These are phyloP conservation scores for Cryphonectria radicalis DNA, from an alignment of 2,329 filamentous ascomycete species.

Conservation along the genomic window DNA sequence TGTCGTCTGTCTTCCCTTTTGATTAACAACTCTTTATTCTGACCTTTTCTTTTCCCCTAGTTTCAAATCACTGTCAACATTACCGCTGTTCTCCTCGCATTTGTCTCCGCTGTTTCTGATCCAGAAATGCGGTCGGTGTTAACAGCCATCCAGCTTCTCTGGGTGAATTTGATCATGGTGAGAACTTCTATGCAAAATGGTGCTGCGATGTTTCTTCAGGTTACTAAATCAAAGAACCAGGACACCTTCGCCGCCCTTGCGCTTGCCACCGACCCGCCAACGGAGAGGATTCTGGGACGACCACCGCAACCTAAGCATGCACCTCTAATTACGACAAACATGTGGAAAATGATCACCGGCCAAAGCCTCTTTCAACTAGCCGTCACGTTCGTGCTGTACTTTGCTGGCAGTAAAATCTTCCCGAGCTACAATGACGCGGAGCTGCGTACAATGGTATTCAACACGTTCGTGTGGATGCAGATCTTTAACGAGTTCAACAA, in stretches of 20 bases:
- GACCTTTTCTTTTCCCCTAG: slow-evolving; percentile 34
- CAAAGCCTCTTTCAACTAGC: slow-evolving; percentile 64
- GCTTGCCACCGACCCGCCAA: slow-evolving; percentile 66
- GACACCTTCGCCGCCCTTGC: slow-evolving; percentile 70
- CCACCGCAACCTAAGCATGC: slow-evolving; percentile 65
- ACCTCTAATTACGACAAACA: slow-evolving; percentile 71
- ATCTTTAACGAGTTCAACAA: slow-evolving; percentile 74
- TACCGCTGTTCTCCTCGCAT: slow-evolving; percentile 67
- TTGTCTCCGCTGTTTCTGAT: slow-evolving; percentile 65
- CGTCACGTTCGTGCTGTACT: slow-evolving; percentile 65
- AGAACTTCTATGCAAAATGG: not conserved
- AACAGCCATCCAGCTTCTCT: slow-evolving; percentile 68
- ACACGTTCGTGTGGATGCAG: slow-evolving; percentile 74
- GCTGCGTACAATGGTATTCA: slow-evolving; percentile 65
- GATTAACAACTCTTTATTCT: not conserved
- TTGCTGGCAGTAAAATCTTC: slow-evolving; percentile 61
- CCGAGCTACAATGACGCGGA: slow-evolving; percentile 49
- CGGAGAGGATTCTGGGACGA: slow-evolving; percentile 59
- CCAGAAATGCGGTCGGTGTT: slow-evolving; percentile 61
- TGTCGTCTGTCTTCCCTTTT: slow-evolving; percentile 17
- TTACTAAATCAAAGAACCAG: not conserved
- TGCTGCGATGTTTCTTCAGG: too few species aligned
- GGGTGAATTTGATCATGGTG: slow-evolving; percentile 70
- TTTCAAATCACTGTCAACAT: slow-evolving; percentile 74
- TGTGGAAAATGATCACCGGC: slow-evolving; percentile 70